These are phyloP conservation scores for Candida adriatica DNA, from an alignment of 805 yeast species.

Conservation along the genomic window DNA sequence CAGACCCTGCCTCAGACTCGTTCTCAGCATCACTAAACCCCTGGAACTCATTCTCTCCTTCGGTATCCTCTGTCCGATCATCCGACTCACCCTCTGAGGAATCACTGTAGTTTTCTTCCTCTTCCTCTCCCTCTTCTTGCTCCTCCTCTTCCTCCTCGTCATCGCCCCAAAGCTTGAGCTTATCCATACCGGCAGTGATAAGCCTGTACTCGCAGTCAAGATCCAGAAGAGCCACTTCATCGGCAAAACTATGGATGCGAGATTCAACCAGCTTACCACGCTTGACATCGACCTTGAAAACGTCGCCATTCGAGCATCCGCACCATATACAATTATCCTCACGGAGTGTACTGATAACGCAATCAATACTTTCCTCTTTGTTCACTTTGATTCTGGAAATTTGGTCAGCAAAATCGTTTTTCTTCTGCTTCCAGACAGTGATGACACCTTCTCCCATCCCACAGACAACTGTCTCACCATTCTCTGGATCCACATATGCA, in stretches of 20 bases:
- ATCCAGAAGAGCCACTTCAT: conserved; percentile 73
- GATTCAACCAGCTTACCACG: conserved; percentile 58
- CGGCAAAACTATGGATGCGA: conserved; percentile 58
- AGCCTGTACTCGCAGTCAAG: conserved; percentile 76
- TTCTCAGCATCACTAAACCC: conserved; percentile 8
- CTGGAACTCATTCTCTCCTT: conserved; percentile 7
- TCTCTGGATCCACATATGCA: conserved; percentile 56
- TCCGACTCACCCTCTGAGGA: conserved; percentile 27
- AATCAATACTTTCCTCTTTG: conserved; percentile 68
- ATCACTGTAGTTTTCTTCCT: conserved; percentile 49
- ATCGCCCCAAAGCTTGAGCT: conserved; percentile 65
- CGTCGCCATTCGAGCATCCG: conserved; percentile 71
- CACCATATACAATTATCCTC: conserved; percentile 58
- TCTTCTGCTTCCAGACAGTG: conserved; percentile 76
- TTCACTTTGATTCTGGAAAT: conserved; percentile 65
- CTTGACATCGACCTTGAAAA: conserved; percentile 60
- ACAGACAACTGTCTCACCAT: conserved; percentile 60
- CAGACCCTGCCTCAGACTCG: conserved; percentile 14
- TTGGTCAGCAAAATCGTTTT: conserved; percentile 70
- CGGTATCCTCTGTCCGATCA: conserved; percentile 25
- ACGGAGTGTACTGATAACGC: conserved; percentile 37
- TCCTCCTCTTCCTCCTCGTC: conserved; percentile 21
- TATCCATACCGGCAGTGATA: conserved; percentile 79
- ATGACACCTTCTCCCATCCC: conserved; percentile 90
- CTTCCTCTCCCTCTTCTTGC: no score